phyloP scores from a whole-genome alignment of 495 filamentous ascomycete genomes.

The Neurospora pannonica region DNA sequence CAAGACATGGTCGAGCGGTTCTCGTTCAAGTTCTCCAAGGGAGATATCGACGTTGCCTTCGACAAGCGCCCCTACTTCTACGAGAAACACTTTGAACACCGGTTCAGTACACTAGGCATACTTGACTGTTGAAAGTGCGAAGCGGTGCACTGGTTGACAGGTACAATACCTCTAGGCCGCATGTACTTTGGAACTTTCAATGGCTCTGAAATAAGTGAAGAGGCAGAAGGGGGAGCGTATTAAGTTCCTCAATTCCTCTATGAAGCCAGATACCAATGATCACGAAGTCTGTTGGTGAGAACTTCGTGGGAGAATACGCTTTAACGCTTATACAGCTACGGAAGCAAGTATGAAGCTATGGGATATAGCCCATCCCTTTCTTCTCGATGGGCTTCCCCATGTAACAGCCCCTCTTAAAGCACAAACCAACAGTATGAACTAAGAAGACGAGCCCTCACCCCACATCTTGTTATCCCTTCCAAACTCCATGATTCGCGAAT shows the following conservation, averaged over 20 bases:
- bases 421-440: background rate
- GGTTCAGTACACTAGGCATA: constrained; percentile 1
- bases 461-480: constrained; percentile 5
- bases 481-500: constrained; percentile 16
- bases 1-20: constrained; percentile 64
- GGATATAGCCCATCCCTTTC: background rate
- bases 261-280: background rate
- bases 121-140: background rate
- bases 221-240: too few relatives aligned
- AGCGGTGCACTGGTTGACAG: background rate
- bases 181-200: background rate
- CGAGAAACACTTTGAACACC: constrained; percentile 46
- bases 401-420: background rate
- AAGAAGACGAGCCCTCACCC: background rate
- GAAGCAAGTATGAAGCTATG: background rate
- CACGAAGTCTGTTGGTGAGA: background rate
- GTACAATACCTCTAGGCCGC: background rate
- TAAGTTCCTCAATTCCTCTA: too few relatives aligned
- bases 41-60: constrained; percentile 72
- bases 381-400: background rate
- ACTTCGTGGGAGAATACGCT: too few relatives aligned
- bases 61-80: constrained; percentile 76
- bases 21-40: constrained; percentile 71
- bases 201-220: too few relatives aligned
- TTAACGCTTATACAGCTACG: background rate